These are phyloP conservation scores for Oryza coarctata DNA, from an alignment of 176 grass and related monocot species.

Conservation along the genomic window DNA sequence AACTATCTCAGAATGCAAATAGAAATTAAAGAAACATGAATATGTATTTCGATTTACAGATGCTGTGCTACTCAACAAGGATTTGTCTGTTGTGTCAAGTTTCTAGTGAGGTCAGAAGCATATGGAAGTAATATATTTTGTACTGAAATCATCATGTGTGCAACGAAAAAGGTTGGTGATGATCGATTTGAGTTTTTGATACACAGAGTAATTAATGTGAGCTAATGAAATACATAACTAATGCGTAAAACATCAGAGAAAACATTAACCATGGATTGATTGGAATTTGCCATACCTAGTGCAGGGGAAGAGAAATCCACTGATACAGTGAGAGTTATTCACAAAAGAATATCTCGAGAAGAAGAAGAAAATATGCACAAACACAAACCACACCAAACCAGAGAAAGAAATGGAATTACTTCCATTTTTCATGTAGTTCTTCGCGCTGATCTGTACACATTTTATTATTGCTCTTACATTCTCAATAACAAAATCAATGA, in stretches of 20 bases:
- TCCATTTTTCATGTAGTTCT: constrained; percentile 37
- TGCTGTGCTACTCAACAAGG: not conserved
- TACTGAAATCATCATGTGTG: not conserved
- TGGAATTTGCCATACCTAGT: not conserved
- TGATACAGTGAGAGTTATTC: not conserved
- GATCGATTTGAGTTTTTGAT: not conserved
- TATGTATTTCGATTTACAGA: not conserved
- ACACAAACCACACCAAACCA: not conserved
- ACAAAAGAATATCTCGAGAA: not conserved
- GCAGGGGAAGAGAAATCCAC: not conserved
- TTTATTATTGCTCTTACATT: constrained; percentile 33
- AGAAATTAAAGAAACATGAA: not conserved
- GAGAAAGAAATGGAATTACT: constrained; percentile 48
- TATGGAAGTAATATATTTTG: not conserved
- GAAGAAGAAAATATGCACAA: not conserved
- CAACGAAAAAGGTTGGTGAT: not conserved
- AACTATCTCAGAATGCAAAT: not conserved
- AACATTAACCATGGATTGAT: not conserved
- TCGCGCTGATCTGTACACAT: constrained; percentile 26
- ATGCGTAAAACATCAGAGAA: not conserved
- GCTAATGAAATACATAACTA: not conserved
- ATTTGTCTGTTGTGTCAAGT: not conserved
- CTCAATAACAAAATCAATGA: not conserved
- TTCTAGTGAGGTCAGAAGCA: not conserved
- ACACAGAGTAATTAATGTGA: not conserved